phyloP scores from a whole-genome alignment of 306 rosid species.

The Cucumis melo region DNA sequence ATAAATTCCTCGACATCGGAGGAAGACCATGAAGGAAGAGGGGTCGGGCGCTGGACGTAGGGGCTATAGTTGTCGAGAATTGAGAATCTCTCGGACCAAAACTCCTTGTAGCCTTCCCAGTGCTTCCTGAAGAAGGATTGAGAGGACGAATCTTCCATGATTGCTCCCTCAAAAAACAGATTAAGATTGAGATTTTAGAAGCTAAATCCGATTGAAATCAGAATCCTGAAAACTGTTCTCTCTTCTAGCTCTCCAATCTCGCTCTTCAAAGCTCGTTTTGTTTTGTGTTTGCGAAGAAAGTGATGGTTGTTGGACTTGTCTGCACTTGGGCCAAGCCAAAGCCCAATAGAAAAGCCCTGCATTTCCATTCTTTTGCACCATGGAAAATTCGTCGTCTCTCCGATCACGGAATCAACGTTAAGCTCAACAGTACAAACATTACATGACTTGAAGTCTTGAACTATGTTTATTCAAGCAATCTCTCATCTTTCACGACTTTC shows the following conservation, averaged over 20 bases:
- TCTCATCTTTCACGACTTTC: too few species aligned
- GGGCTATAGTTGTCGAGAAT: constrained; percentile 36
- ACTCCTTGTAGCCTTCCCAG: constrained; percentile 53
- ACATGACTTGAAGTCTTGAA: too few species aligned
- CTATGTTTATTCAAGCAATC: too few species aligned
- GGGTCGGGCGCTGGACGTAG: constrained; percentile 43
- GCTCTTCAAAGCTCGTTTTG: neutral
- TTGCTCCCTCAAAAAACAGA: neutral
- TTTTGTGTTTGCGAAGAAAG: neutral
- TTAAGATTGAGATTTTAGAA: neutral
- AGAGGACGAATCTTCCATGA: constrained; percentile 30
- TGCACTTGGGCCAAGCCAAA: neutral
- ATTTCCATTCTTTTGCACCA: neutral
- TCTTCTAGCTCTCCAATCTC: too few species aligned
- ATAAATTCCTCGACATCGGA: constrained; percentile 59
- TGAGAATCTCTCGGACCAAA: constrained; percentile 54
- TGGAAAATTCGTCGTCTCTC: too few species aligned
- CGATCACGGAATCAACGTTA: too few species aligned
- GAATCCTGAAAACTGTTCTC: neutral
- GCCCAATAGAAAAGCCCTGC: neutral
- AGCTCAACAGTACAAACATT: too few species aligned
- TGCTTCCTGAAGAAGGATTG: constrained; percentile 28
- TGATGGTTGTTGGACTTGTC: neutral
- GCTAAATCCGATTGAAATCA: neutral
- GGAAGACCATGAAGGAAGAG: constrained; percentile 50